These are phyloP conservation scores for Phytopythium cucurbitacearum DNA, from an alignment of 352 stramenopile genomes.

Conservation along the genomic window DNA sequence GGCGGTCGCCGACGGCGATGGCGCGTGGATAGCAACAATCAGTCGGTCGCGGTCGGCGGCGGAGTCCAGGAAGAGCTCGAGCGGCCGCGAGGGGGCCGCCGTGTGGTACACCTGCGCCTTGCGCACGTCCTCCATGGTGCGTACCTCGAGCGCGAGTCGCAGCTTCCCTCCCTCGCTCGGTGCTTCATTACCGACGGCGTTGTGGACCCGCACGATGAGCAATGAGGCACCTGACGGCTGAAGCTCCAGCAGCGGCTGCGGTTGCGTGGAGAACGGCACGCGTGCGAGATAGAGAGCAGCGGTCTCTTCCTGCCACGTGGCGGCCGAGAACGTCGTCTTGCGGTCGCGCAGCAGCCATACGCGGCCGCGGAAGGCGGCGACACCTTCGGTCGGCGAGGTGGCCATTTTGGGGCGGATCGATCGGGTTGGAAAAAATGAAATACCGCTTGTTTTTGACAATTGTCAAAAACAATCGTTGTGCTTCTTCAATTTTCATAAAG, in stretches of 20 bases:
- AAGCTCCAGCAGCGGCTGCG: slow-evolving; percentile 28
- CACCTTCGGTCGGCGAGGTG: too few relatives aligned
- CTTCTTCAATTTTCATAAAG: too few relatives aligned
- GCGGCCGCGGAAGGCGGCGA: slow-evolving; percentile 11
- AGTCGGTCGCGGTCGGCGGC: slow-evolving; percentile 19
- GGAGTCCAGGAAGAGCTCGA: slow-evolving; percentile 41
- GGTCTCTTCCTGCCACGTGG: slow-evolving; percentile 21
- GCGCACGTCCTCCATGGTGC: slow-evolving; percentile 35
- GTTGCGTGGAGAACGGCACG: slow-evolving; percentile 24
- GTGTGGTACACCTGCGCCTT: slow-evolving; percentile 39
- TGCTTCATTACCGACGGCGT: not conserved
- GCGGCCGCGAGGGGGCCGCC: slow-evolving; percentile 19
- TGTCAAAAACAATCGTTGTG: too few relatives aligned
- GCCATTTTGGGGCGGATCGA: too few relatives aligned
- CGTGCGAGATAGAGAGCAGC: slow-evolving; percentile 16
- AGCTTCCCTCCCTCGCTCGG: slow-evolving; percentile 16
- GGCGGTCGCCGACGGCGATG: not conserved
- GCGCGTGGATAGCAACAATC: slow-evolving; percentile 8
- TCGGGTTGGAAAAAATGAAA: too few relatives aligned
- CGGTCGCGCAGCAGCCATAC: slow-evolving; percentile 28
- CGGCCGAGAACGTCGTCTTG: slow-evolving; percentile 30
- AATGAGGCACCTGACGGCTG: slow-evolving; percentile 1
- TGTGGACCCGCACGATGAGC: not conserved
- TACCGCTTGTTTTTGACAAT: too few relatives aligned
- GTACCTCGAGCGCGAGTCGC: slow-evolving; percentile 30